Evolutionary conservation across 768 basidiomycete species (phyloP), one percentile per base, ranked within the genome.

Genomic region (Terana coerulea): DNA sequence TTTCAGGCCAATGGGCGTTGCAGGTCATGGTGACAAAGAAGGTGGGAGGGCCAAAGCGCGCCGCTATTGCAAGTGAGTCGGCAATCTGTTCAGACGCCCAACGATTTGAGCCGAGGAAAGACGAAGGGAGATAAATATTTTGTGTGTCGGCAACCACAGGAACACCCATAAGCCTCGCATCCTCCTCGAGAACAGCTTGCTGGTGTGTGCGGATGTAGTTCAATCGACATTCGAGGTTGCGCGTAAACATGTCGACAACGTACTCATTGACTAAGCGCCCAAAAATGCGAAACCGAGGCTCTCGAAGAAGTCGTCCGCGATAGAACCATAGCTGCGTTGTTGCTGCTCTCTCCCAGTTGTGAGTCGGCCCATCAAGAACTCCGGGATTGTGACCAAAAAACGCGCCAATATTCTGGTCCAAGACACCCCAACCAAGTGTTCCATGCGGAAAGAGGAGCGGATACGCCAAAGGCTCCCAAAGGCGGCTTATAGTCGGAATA

Each of bases 11-110:
- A 0, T 65, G 55, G 0, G 68, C 63, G 49, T 73, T 73, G 63
- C 70, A 74, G 0, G 71, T 74, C 65, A 72, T 71, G 0, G 73
- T 74, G 31, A 71, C 55, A 50, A 73, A 74, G 34, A 72, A 69
- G 1, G 65, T 68, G 0, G 69, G 71, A 6, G 49, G 41, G 0
- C 69, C 71, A 26, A 36, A 55, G 1, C 55, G 49, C 1, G 60
- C 54, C 0, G 69, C 71, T 42, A 75, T 61, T 0, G 69, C 66
- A 0, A 75, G 55, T 0, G 67, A 64, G 55, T 75, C 72, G 0
- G 69, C 59, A 15, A 68, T 64, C 46, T 74, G 71, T n/a, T 73
- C 65, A 0, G 68, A 65, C 9, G 68, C 56, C 73, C 73, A 74
- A 0, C 63, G 46, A 2, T 53, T 47, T 0, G 69, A 74, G 3